Conservation (phyloP, 352 stramenopile genomes). For the Thalassiosira ordinaria region DNA sequence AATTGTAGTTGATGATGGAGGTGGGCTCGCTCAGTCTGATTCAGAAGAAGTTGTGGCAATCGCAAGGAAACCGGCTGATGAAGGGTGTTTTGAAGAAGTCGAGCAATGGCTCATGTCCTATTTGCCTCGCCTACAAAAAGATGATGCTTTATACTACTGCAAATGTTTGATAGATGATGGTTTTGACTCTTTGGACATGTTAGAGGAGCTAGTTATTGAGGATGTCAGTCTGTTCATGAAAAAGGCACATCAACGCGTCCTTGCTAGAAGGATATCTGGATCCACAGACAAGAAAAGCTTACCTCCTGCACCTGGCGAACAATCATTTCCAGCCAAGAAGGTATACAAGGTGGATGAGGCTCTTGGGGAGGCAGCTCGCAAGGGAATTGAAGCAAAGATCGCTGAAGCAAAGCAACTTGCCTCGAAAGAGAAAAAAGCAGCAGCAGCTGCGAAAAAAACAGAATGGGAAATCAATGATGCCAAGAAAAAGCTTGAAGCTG, state of each 20-base stretch:
- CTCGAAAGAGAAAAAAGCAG: neutral
- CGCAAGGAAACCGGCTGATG: neutral
- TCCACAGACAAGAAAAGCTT: neutral
- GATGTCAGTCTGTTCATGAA: constrained; percentile 62
- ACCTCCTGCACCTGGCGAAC: neutral
- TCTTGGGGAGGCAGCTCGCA: constrained; percentile 30
- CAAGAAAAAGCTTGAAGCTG: neutral
- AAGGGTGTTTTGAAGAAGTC: constrained; percentile 33
- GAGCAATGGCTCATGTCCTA: constrained; percentile 36
- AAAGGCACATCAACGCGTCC: constrained; percentile 44
- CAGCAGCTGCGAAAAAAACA: neutral
- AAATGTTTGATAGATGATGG: constrained; percentile 46
- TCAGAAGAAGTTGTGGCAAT: neutral
- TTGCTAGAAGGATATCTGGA: constrained; percentile 15
- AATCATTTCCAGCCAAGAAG: constrained; percentile 9
- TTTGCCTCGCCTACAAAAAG: constrained; percentile 35
- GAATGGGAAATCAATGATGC: neutral
- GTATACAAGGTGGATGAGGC: constrained; percentile 53
- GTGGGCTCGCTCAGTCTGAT: neutral
- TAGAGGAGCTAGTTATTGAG: constrained; percentile 29
- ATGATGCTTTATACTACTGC: constrained; percentile 44
- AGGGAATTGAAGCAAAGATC: constrained; percentile 45
- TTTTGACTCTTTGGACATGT: constrained; percentile 58
- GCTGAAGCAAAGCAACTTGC: constrained; percentile 33
- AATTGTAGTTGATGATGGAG: constrained; percentile 6